Conservation (phyloP, 768 basidiomycete genomes). For the Suillus discolor region DNA sequence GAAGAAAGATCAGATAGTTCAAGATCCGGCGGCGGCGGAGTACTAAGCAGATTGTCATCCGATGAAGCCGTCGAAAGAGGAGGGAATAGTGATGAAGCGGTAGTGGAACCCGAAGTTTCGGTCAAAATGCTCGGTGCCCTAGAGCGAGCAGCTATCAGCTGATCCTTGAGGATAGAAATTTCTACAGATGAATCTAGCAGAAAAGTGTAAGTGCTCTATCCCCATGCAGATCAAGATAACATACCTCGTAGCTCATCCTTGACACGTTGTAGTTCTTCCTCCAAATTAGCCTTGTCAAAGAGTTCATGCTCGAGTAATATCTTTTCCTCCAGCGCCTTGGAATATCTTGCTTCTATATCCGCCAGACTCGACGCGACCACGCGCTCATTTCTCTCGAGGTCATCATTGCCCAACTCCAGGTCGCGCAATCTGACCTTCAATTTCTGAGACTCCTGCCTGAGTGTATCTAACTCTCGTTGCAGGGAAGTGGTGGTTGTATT, state of each 20-base stretch:
- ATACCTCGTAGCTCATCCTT: slow-evolving; percentile 92
- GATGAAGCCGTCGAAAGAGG: slow-evolving; percentile 29
- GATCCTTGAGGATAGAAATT: slow-evolving; percentile 80
- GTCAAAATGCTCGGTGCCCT: slow-evolving; percentile 30
- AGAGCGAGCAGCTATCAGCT: slow-evolving; percentile 48
- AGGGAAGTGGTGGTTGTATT: slow-evolving; percentile 90
- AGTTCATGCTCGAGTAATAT: slow-evolving; percentile 96
- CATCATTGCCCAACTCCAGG: slow-evolving; percentile 97
- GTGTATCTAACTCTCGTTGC: slow-evolving; percentile 86
- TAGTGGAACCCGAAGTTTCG: slow-evolving; percentile 28
- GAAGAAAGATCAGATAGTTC: slow-evolving; percentile 58
- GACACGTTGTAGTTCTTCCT: slow-evolving; percentile 88
- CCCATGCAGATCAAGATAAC: slow-evolving; percentile 15
- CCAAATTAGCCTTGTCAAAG: slow-evolving; percentile 84
- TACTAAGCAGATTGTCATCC: slow-evolving; percentile 61
- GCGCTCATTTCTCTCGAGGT: slow-evolving; percentile 93
- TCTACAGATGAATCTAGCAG: slow-evolving; percentile 80
- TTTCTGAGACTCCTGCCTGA: slow-evolving; percentile 73
- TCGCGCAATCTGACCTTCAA: slow-evolving; percentile 79
- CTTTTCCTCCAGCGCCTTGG: slow-evolving; percentile 92
- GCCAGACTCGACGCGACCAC: slow-evolving; percentile 82
- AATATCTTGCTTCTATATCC: slow-evolving; percentile 86
- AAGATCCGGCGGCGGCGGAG: slow-evolving; percentile 61
- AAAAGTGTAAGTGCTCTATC: slow-evolving; percentile 18
- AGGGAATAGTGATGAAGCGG: slow-evolving; percentile 37